Evolutionary conservation across 1,284 basidiomycete species (phyloP).

Genomic region (Rhodotorula sp.): DNA sequence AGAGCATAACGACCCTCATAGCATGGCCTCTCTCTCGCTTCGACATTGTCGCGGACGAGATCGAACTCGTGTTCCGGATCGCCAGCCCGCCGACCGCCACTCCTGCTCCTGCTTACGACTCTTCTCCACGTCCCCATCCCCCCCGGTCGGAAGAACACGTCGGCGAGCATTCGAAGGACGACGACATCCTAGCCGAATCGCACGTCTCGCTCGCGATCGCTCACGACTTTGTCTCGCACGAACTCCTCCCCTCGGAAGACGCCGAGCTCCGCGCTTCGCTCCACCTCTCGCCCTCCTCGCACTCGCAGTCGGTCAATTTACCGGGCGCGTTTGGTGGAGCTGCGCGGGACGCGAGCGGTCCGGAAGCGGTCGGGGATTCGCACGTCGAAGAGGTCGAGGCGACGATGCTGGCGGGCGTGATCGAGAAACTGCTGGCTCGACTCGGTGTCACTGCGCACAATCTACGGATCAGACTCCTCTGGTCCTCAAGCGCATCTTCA

Average conservation of each 20-base stretch:
- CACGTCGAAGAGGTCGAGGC: conserved; percentile 55
- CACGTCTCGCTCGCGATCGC: conserved; percentile 69
- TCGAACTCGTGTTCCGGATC: conserved; percentile 71
- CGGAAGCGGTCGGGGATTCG: conserved; percentile 37
- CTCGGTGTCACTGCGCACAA: conserved; percentile 75
- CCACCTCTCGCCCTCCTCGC: conserved; percentile 51
- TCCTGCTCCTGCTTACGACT: neutral
- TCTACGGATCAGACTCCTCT: conserved; percentile 60
- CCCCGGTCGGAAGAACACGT: neutral
- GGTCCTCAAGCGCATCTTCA: neutral
- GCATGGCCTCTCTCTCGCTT: conserved; percentile 49
- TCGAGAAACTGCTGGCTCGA: conserved; percentile 76
- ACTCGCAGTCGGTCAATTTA: conserved; percentile 64
- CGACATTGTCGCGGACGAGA: conserved; percentile 44
- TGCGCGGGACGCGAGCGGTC: neutral
- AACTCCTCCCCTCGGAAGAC: conserved; percentile 70
- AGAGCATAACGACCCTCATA: conserved; percentile 62
- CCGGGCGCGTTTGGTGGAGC: conserved; percentile 56
- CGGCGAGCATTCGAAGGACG: neutral
- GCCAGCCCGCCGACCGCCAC: neutral
- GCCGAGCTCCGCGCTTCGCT: conserved; percentile 69
- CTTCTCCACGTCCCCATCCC: conserved; percentile 11
- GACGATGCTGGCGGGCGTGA: conserved; percentile 76
- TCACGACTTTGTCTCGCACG: conserved; percentile 75
- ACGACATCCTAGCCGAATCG: conserved; percentile 63